A percentile compares a stretch with the other conserved stretches of the same genome.
phyloP scores from a whole-genome alignment of 1,284 basidiomycete genomes.

The Sphaerobolus stellatus region DNA sequence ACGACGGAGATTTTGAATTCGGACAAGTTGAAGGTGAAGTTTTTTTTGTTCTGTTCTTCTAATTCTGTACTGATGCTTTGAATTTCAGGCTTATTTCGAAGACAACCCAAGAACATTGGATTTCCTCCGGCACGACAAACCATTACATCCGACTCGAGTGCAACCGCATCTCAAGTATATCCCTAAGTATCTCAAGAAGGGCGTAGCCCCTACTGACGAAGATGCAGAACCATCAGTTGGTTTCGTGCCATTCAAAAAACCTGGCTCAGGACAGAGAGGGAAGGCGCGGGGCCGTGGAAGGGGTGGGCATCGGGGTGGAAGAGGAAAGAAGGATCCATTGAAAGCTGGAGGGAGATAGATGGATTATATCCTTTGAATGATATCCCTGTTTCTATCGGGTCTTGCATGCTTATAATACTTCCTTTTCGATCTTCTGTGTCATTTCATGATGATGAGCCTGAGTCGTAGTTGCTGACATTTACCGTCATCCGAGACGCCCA shows the following conservation, averaged over 20 bases:
- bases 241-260: constrained; percentile 75
- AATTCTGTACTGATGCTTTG: constrained; percentile 1
- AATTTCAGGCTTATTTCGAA: constrained; percentile 93
- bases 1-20: constrained; percentile 93
- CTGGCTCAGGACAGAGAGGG: constrained; percentile 43
- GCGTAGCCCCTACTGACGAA: constrained; percentile 55
- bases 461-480: too few species aligned
- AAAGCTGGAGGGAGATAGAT: constrained; percentile 63
- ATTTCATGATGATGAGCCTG: too few species aligned
- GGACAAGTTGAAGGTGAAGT: constrained; percentile 89
- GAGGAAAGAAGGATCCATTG: constrained; percentile 70
- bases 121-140: constrained; percentile 92
- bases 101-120: constrained; percentile 95
- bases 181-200: constrained; percentile 90
- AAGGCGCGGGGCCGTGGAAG: constrained; percentile 36
- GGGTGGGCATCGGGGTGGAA: constrained; percentile 36
- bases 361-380: not conserved
- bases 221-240: constrained; percentile 36
- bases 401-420: too few species aligned
- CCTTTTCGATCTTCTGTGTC: too few species aligned
- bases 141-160: constrained; percentile 83
- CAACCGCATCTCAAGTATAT: constrained; percentile 96
- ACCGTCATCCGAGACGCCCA: too few species aligned
- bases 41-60: not conserved
- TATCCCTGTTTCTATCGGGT: too few species aligned